phyloP scores from a whole-genome alignment of 495 filamentous ascomycete genomes.

The Baudoinia panamericana region DNA sequence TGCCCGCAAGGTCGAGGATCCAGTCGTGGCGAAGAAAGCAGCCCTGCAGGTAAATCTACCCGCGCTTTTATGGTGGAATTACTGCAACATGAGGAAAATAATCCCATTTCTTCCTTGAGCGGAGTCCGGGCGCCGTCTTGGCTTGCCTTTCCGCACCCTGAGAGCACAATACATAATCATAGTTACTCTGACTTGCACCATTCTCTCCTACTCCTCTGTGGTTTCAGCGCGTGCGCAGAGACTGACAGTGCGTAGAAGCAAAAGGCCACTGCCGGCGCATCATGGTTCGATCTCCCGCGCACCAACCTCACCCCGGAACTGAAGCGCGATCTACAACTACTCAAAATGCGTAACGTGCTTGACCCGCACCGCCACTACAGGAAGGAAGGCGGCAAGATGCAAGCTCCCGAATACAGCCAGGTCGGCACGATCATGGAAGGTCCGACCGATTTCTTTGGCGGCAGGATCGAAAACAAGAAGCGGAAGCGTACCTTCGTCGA shows the following conservation, averaged over 20 bases:
- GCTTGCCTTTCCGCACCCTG: conserved; percentile 54
- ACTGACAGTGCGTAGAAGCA: conserved; percentile 30
- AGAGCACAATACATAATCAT: conserved; percentile 71
- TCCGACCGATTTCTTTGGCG: conserved; percentile 72
- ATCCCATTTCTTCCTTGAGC: conserved; percentile 50
- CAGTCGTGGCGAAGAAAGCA: conserved; percentile 15
- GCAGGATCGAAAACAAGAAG: conserved; percentile 70
- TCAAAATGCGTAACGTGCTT: conserved; percentile 77
- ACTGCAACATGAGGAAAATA: conserved; percentile 52
- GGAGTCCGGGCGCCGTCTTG: conserved; percentile 62
- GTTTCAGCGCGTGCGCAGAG: conserved; percentile 25
- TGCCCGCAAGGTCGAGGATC: conserved; percentile 36
- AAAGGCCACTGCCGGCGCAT: conserved; percentile 46
- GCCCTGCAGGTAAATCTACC: conserved; percentile 35
- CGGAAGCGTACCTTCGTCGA: conserved; percentile 84
- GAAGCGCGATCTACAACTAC: conserved; percentile 71
- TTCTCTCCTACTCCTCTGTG: not conserved
- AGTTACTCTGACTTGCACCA: conserved; percentile 88
- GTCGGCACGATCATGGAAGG: conserved; percentile 83
- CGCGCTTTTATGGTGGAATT: not conserved
- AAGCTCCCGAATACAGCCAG: conserved; percentile 67
- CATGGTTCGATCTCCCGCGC: conserved; percentile 76
- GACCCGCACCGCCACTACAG: conserved; percentile 89
- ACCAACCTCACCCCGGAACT: conserved; percentile 74
- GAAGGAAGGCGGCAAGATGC: conserved; percentile 55